These are phyloP conservation scores for Polyporus arcularius DNA, from an alignment of 768 basidiomycete species.

Conservation along the genomic window DNA sequence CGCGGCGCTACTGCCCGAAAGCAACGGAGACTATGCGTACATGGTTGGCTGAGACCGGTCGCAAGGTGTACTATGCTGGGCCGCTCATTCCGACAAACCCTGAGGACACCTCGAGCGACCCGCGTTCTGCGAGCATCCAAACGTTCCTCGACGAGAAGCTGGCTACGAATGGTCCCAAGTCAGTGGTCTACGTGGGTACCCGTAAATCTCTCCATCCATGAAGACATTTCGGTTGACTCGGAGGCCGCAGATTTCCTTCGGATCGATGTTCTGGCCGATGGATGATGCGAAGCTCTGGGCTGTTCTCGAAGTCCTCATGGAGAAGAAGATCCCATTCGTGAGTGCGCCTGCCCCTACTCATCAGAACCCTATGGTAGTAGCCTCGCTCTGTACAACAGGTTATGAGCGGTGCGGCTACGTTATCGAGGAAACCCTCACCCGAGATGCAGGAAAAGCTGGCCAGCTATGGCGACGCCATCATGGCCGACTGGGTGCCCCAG, in stretches of 20 bases:
- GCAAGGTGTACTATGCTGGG: constrained; percentile 15
- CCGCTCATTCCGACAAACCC: constrained; percentile 5
- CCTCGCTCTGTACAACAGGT: no score
- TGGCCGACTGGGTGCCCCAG: constrained; percentile 5
- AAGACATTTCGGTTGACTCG: no score
- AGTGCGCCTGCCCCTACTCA: neutral
- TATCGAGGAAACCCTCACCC: neutral
- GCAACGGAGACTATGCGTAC: neutral
- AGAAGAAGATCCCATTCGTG: constrained; percentile 7
- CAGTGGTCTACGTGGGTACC: constrained; percentile 2
- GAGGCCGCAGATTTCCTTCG: constrained; percentile 2
- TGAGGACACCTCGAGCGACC: neutral
- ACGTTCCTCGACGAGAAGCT: constrained; percentile 4
- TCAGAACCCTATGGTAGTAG: neutral
- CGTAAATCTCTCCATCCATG: no score
- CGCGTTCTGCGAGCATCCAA: neutral
- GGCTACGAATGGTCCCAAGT: neutral
- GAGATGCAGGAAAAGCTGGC: neutral
- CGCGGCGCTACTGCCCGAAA: neutral
- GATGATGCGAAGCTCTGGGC: constrained; percentile 1
- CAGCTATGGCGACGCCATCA: neutral
- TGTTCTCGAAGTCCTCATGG: constrained; percentile 3
- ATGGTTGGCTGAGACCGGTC: neutral
- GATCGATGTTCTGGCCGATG: constrained; percentile 8
- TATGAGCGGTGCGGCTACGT: no score